Conservation (phyloP, 306 rosid genomes). For the Comarum palustre region DNA sequence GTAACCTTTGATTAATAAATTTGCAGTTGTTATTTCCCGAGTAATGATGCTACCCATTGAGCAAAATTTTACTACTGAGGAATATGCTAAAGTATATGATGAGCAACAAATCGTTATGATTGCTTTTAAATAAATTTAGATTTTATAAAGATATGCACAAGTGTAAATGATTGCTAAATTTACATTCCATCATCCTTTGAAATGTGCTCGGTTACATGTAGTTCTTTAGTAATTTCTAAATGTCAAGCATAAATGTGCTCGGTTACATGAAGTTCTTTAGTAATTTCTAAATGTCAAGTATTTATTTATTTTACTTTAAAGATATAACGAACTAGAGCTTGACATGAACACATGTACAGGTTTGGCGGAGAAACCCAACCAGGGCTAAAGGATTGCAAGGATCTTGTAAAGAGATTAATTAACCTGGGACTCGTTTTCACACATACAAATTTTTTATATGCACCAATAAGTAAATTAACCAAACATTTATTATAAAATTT, state of each 20-base stretch:
- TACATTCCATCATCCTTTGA: neutral
- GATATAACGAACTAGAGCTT: neutral
- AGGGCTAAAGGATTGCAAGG: constrained; percentile 51
- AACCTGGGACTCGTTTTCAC: constrained; percentile 66
- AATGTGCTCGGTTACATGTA: neutral
- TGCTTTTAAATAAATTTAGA: neutral
- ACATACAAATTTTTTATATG: no score
- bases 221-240: neutral
- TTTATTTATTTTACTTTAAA: neutral
- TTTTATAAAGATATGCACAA: neutral
- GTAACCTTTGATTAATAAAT: neutral
- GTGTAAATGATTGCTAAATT: neutral
- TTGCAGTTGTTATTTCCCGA: neutral
- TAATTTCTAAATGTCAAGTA: neutral
- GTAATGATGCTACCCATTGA: neutral
- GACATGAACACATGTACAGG: constrained; percentile 40
- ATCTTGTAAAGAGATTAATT: constrained; percentile 68
- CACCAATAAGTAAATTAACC: no score
- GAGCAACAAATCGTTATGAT: neutral
- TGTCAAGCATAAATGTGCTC: no score
- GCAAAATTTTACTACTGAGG: neutral
- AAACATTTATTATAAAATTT: no score
- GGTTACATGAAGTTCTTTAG: no score
- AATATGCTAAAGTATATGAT: neutral
- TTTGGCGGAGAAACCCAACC: constrained; percentile 71